Evolutionary conservation across 371 early-diverging fungal species (phyloP).

Genomic region (Phascolomyces articulosus): DNA sequence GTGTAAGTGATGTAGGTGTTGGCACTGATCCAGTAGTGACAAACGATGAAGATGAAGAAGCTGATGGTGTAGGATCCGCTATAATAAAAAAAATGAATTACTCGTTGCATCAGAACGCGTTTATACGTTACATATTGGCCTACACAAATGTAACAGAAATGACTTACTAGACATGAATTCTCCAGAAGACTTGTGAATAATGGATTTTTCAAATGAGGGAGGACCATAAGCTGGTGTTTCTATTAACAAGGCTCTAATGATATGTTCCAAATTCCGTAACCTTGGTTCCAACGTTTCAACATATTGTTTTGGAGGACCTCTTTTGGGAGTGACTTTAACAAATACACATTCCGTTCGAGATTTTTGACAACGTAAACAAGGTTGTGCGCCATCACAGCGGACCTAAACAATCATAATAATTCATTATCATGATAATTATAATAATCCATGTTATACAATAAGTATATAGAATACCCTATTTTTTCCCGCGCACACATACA

Average conservation of each 20-base stretch:
- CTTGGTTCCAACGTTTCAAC: constrained; percentile 47
- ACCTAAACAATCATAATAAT: constrained; percentile 28
- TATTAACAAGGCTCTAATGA: constrained; percentile 16
- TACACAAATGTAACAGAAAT: too few species aligned
- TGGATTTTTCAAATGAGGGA: neutral
- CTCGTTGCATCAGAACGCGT: neutral
- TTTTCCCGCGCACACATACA: constrained; percentile 2
- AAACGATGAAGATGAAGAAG: neutral
- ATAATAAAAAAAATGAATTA: neutral
- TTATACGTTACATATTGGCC: neutral
- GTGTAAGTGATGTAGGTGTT: neutral
- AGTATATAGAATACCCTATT: neutral
- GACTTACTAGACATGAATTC: constrained; percentile 1
- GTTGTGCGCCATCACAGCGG: constrained; percentile 55
- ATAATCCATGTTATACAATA: neutral
- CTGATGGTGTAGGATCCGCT: neutral
- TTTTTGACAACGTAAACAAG: constrained; percentile 46
- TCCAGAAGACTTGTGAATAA: neutral
- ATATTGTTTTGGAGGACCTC: constrained; percentile 53
- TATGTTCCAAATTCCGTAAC: constrained; percentile 38
- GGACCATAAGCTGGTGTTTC: neutral
- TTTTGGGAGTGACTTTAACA: constrained; percentile 44
- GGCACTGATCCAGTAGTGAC: neutral
- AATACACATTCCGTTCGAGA: constrained; percentile 43
- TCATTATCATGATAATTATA: neutral